phyloP scores from a whole-genome alignment of 176 grass and related monocot genomes.

The Elaeis guineensis region DNA sequence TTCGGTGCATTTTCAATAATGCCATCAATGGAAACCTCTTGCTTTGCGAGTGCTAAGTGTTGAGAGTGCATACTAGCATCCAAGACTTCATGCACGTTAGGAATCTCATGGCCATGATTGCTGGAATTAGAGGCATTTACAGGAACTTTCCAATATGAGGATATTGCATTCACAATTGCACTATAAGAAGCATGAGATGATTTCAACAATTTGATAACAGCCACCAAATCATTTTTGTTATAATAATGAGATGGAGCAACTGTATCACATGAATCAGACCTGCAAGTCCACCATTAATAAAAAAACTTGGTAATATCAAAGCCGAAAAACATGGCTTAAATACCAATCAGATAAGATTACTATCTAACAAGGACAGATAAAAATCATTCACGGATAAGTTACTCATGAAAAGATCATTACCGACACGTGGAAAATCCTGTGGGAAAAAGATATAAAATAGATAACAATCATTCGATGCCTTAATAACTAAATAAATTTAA shows the following conservation, averaged over 20 bases:
- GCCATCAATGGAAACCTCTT: slow-evolving; percentile 13
- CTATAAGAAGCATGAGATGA: slow-evolving; percentile 49
- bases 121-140: slow-evolving; percentile 28
- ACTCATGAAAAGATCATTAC: too few relatives aligned
- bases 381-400: too few relatives aligned
- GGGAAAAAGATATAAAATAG: too few relatives aligned
- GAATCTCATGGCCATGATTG: slow-evolving; percentile 15
- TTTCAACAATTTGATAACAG: slow-evolving; percentile 48
- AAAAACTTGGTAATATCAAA: too few relatives aligned
- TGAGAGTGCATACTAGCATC: slow-evolving; percentile 21
- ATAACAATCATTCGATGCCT: too few relatives aligned
- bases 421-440: too few relatives aligned
- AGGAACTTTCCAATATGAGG: slow-evolving; percentile 29
- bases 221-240: slow-evolving; percentile 45
- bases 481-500: too few relatives aligned
- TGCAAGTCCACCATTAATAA: slow-evolving; percentile 32
- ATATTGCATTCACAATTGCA: slow-evolving; percentile 54
- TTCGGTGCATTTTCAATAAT: slow-evolving; percentile 15
- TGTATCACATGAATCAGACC: slow-evolving; percentile 55
- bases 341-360: too few relatives aligned
- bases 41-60: slow-evolving; percentile 10
- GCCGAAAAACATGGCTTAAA: too few relatives aligned
- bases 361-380: too few relatives aligned
- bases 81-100: slow-evolving; percentile 27
- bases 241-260: slow-evolving; percentile 65